Evolutionary conservation across 495 filamentous ascomycete genomes (phyloP).

Genomic region (Sphaerosporella brunnea): DNA sequence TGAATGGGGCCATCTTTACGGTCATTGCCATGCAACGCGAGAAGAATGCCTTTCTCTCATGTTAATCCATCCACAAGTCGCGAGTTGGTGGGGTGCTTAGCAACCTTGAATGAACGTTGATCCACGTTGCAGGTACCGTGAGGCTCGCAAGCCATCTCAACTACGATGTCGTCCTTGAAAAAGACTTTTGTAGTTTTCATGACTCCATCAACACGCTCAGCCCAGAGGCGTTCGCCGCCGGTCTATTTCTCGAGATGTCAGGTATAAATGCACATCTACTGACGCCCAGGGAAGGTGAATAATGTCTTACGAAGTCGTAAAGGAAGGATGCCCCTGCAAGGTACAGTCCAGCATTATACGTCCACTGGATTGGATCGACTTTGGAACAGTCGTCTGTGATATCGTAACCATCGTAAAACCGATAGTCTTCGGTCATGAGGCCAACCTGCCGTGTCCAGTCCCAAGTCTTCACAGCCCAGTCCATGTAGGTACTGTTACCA

Average conservation of each 20-base stretch:
- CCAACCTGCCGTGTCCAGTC: conserved; percentile 42
- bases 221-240: conserved; percentile 36
- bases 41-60: conserved; percentile 55
- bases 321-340: conserved; percentile 52
- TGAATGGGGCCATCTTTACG: conserved; percentile 52
- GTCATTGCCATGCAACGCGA: conserved; percentile 58
- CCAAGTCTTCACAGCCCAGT: conserved; percentile 53
- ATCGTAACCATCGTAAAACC: conserved; percentile 42
- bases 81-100: no score
- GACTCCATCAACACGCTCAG: conserved; percentile 34
- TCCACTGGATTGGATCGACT: conserved; percentile 31
- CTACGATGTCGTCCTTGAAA: conserved; percentile 38
- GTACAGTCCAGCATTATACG: conserved; percentile 52
- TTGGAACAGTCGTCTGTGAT: conserved; percentile 25
- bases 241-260: no score
- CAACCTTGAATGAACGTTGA: conserved; percentile 70
- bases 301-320: conserved; percentile 39
- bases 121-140: conserved; percentile 45
- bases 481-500: conserved; percentile 46
- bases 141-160: conserved; percentile 58
- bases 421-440: conserved; percentile 35
- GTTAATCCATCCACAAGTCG: no score
- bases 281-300: conserved; percentile 7
- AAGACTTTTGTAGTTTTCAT: conserved; percentile 33
- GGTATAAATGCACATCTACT: no score